These are phyloP conservation scores for Vitis amurensis DNA, from an alignment of 164 flowering plant species.

Conservation along the genomic window DNA sequence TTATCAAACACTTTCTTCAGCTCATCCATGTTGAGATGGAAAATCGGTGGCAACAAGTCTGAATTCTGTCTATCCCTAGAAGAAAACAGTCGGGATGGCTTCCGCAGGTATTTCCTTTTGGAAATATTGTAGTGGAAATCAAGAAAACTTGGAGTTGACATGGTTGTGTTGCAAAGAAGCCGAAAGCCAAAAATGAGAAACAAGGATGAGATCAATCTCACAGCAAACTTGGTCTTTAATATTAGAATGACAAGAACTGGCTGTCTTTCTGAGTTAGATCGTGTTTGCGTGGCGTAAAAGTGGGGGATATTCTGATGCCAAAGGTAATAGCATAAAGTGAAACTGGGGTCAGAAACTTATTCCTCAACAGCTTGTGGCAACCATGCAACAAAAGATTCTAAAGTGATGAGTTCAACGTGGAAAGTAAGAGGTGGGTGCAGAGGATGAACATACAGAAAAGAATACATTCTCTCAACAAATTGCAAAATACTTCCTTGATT, in stretches of 20 bases:
- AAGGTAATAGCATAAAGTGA: background rate
- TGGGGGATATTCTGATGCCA: background rate
- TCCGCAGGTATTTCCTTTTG: slow-evolving; percentile 33
- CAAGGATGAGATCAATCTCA: background rate
- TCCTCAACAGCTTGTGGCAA: slow-evolving; percentile 2
- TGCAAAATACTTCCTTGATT: slow-evolving; percentile 1
- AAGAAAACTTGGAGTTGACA: slow-evolving; percentile 56
- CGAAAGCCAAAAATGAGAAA: background rate
- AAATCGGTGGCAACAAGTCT: slow-evolving; percentile 19
- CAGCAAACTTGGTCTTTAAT: background rate
- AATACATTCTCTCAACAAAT: slow-evolving; percentile 20
- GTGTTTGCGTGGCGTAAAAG: background rate
- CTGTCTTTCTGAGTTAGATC: background rate
- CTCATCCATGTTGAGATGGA: slow-evolving; percentile 50
- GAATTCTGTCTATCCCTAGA: slow-evolving; percentile 38
- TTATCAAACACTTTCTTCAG: slow-evolving; percentile 63
- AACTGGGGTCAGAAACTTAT: background rate
- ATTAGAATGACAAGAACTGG: background rate
- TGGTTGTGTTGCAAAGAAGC: slow-evolving; percentile 11
- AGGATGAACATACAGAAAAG: slow-evolving; percentile 14
- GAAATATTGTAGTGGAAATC: slow-evolving; percentile 61
- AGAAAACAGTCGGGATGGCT: slow-evolving; percentile 43
- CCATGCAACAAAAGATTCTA: slow-evolving; percentile 7
- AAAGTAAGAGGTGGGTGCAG: slow-evolving; percentile 6
- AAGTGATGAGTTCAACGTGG: background rate